These are phyloP conservation scores for Shiraia bambusicola DNA, from an alignment of 2,329 filamentous ascomycete species.

Conservation along the genomic window DNA sequence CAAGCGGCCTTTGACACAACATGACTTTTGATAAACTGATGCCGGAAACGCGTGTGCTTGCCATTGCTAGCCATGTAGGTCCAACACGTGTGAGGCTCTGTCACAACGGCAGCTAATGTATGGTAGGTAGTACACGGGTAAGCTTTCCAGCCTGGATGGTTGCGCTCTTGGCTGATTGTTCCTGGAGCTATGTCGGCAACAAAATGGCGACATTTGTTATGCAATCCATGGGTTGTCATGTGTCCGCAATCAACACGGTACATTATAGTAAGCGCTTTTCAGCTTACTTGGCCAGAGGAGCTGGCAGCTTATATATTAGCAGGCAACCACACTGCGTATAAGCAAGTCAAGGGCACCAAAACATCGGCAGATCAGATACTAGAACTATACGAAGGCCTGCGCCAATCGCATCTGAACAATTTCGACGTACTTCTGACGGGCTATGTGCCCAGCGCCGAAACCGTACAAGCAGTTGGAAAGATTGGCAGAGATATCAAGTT, in stretches of 20 bases:
- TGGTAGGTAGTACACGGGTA: constrained; percentile 71
- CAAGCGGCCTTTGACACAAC: constrained; percentile 8
- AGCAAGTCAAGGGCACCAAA: constrained; percentile 81
- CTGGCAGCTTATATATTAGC: constrained; percentile 10
- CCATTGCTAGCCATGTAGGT: constrained; percentile 92
- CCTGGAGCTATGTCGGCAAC: constrained; percentile 88
- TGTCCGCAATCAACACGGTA: constrained; percentile 91
- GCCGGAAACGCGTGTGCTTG: constrained; percentile 71
- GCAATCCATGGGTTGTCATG: constrained; percentile 90
- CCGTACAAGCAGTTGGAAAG: constrained; percentile 77
- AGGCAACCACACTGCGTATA: constrained; percentile 96
- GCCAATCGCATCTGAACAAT: constrained; percentile 78
- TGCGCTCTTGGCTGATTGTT: constrained; percentile 15
- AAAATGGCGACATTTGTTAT: constrained; percentile 95
- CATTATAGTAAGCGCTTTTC: constrained; percentile 75
- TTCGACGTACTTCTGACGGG: constrained; percentile 95
- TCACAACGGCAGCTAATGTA: constrained; percentile 23
- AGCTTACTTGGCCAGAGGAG: neutral
- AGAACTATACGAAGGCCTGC: constrained; percentile 81
- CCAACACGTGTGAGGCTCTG: constrained; percentile 16
- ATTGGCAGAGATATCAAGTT: constrained; percentile 80
- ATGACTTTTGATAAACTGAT: constrained; percentile 47
- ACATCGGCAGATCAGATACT: constrained; percentile 79
- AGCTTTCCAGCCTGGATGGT: constrained; percentile 40
- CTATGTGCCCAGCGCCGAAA: constrained; percentile 85